Base-by-base conservation (phyloP, 257 asterid genomes). In the Dorcoceras hygrometricum region DNA sequence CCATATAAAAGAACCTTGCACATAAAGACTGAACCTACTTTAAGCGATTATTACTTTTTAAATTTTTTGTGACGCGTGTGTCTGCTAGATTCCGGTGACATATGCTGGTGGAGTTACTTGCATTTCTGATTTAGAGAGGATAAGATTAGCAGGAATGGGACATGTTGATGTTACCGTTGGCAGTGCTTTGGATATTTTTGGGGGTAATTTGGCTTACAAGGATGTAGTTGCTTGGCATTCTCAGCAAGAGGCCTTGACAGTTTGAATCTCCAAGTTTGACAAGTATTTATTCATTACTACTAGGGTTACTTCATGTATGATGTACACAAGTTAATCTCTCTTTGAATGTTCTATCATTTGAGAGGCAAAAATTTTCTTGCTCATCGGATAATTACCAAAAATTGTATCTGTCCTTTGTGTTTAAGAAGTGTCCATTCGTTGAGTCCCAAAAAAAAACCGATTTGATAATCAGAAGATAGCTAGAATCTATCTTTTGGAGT, bases 131-230 rank as follows among this genome's bases (percentile, higher is more conserved):
- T 73, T 92, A 74, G 96, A 89, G 81, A 86, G 78, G 81, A 89
- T 90, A 59, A 85, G 82, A 81, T 43, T 68, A 25, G 90, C 99
- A 26, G 99, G 97, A 65, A 75, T 71, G 77, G 95, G 90, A 32
- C 84, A 82, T 25, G 97, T 93, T 53, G 96, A 93, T 75, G 96
- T 88, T 69, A 93, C 97, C 0, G 95, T 93, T 32, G 99, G 99
- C 71, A 90, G 99, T 67, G 95, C 99, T 22, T 80, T 93, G 78
- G 96, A 93, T 61, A 88, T 90, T 51, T 93, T 93, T 71, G 99
- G 99, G 29, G 98, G 98, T 69, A 85, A 79, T 66, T 65, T 93
- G 78, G 75, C 90, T 23, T 93, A 90, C 83, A 81, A 77, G 87
- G 95, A 88, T 64, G 92, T 93, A 2, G 99, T 93, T 74, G 70